Base-by-base conservation (phyloP, 2,329 filamentous ascomycete species). In the Davidsoniella eucalypti region DNA sequence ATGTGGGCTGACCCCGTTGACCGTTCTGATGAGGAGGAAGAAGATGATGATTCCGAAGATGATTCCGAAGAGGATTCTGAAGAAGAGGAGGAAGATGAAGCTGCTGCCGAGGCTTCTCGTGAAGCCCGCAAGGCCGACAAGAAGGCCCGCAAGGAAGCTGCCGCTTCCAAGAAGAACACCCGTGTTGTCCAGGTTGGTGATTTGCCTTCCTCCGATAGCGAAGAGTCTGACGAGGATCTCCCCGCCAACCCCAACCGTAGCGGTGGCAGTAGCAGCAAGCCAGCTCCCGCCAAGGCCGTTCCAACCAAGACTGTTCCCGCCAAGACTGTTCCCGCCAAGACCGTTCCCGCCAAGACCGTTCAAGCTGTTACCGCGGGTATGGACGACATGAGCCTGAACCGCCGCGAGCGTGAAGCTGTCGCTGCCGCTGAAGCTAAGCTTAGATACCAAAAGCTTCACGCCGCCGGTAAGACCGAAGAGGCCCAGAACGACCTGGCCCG, bases 391-490 rank as follows among this genome's bases (percentile, higher is more conserved):
- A 61, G 63, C 26, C 60, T 58, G 54, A 76, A 65, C 61, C 64
- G 73, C 49, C 67, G 75, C 64, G 72, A 80, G 67, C 63, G 75
- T 59, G 75, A 96, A 69, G 84, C 88, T 2, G 61, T 92, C 33
- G 84, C 94, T 67, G 88, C 88, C 1, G 81, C 83, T 55, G 84
- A 90, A 63, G 87, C 86, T 26, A 88, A 87, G 64, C 88, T 94
- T 70, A 76, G 80, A 57, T 95, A 94, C 62, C 77, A 87, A 71
- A 94, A 93, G 68, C 65, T 95, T 59, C 90, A 95, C 61, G 85
- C 87, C 52, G 84, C 87, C 61, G 90, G 90, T 60, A 96, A 96
- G 78, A 96, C 92, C 42, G 92, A 98, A 54, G 85, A 95, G 72
- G 88, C 90, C 44, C 83, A 86, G 63, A 82, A 85, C 4, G 92